Conservation (phyloP, 768 basidiomycete species). For the Boletellus emodensis region DNA sequence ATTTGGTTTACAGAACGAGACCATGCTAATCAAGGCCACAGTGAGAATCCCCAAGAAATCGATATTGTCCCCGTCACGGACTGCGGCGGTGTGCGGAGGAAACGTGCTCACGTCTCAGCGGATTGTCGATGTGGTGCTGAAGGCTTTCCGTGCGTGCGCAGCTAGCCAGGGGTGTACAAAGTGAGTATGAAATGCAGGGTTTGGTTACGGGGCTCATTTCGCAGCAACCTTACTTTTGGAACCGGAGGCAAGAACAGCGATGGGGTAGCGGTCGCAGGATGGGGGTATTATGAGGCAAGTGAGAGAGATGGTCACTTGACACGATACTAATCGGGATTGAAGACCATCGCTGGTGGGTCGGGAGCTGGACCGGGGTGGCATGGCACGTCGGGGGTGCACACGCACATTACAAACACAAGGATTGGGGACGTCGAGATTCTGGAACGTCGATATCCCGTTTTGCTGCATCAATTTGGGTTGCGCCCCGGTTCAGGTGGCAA, state of each 20-base stretch:
- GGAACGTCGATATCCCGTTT: constrained; percentile 90
- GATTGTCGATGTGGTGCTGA: constrained; percentile 92
- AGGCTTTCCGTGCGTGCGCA: constrained; percentile 87
- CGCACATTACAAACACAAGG: constrained; percentile 89
- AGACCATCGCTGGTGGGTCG: constrained; percentile 90
- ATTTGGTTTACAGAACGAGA: neutral
- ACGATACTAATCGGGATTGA: neutral
- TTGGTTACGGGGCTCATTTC: neutral
- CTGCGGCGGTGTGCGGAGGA: constrained; percentile 89
- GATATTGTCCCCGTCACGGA: constrained; percentile 75
- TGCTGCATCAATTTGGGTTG: constrained; percentile 79
- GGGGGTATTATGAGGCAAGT: constrained; percentile 84
- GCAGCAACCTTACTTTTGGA: constrained; percentile 85
- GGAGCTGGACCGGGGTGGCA: constrained; percentile 89
- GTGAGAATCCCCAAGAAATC: constrained; percentile 80
- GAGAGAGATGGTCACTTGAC: neutral
- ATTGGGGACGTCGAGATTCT: constrained; percentile 93
- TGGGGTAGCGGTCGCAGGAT: constrained; percentile 71
- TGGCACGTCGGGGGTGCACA: constrained; percentile 91
- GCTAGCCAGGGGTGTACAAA: constrained; percentile 94
- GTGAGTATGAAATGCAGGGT: constrained; percentile 37
- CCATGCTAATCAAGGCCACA: constrained; percentile 21
- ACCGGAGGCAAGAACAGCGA: constrained; percentile 82
- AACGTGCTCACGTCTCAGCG: constrained; percentile 90
- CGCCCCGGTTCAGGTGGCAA: constrained; percentile 64